Evolutionary conservation across 768 basidiomycete species (phyloP).

Genomic region (Pleurotus tuoliensis): DNA sequence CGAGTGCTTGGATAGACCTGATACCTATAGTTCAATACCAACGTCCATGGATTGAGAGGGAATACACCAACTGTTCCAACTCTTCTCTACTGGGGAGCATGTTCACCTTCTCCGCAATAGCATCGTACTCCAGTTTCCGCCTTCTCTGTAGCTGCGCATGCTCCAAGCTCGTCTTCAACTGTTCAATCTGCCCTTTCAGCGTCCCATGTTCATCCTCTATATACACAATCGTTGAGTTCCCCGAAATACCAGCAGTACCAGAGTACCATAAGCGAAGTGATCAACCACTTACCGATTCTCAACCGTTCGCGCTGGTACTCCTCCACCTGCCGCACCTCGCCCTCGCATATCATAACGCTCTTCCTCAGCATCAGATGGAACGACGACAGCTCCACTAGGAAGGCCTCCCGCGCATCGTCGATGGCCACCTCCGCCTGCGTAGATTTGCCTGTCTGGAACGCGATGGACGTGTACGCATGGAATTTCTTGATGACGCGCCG

Average conservation of each 20-base stretch:
- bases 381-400: conserved; percentile 72
- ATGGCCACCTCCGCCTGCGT: conserved; percentile 22
- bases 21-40: too few relatives aligned
- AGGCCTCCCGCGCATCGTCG: conserved; percentile 75
- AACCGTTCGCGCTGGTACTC: conserved; percentile 74
- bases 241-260: neutral
- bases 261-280: neutral
- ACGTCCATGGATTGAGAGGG: too few relatives aligned
- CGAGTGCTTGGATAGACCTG: conserved; percentile 65
- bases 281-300: conserved; percentile 56
- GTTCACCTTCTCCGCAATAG: conserved; percentile 79
- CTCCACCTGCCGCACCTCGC: conserved; percentile 80
- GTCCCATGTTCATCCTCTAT: conserved; percentile 70
- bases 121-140: conserved; percentile 85
- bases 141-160: conserved; percentile 73
- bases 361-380: conserved; percentile 77
- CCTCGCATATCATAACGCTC: conserved; percentile 79
- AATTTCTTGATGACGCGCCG: conserved; percentile 80
- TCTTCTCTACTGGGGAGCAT: conserved; percentile 73
- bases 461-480: conserved; percentile 62
- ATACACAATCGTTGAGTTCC: too few relatives aligned
- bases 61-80: conserved; percentile 61
- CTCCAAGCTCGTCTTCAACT: conserved; percentile 71
- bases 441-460: conserved; percentile 18
- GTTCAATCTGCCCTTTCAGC: conserved; percentile 67